phyloP scores from a whole-genome alignment of 805 yeast species.

The Sugiyamaella marilandica region DNA sequence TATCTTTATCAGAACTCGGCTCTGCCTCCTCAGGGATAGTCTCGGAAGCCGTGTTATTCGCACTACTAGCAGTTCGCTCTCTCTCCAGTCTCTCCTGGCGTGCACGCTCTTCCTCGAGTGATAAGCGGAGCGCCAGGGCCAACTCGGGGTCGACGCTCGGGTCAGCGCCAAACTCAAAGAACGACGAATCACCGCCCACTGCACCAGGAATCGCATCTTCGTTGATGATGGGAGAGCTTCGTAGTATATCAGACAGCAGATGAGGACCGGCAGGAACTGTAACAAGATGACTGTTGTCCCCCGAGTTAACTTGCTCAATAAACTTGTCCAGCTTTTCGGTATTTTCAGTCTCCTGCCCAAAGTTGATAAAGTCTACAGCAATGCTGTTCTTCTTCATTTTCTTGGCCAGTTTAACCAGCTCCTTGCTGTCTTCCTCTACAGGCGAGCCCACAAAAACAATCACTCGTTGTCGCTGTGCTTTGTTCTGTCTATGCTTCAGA shows the following conservation, averaged over 20 bases:
- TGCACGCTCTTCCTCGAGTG: conserved; percentile 89
- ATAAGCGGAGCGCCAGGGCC: conserved; percentile 90
- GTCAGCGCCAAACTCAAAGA: conserved; percentile 60
- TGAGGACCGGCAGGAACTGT: conserved; percentile 87
- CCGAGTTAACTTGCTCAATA: conserved; percentile 60
- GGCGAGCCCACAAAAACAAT: conserved; percentile 89
- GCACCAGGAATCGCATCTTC: conserved; percentile 51
- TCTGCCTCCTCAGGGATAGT: conserved; percentile 11
- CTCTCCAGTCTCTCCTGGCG: conserved; percentile 65
- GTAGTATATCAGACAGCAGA: conserved; percentile 74
- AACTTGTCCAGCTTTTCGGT: conserved; percentile 76
- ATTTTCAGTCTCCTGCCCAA: conserved; percentile 82
- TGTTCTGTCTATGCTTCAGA: conserved; percentile 92
- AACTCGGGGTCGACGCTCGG: conserved; percentile 95
- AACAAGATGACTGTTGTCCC: conserved; percentile 63
- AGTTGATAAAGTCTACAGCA: conserved; percentile 83
- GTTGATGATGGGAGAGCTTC: conserved; percentile 66
- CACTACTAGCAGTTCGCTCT: conserved; percentile 14
- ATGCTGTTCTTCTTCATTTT: conserved; percentile 89
- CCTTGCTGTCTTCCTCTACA: conserved; percentile 59
- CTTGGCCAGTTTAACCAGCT: conserved; percentile 79
- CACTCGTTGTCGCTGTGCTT: conserved; percentile 84
- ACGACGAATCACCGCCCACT: conserved; percentile 33
- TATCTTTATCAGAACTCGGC: not conserved
- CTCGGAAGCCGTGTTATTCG: conserved; percentile 2